Base-by-base conservation (phyloP, 1,284 basidiomycete species). In the Moesziomyces aphidis region DNA sequence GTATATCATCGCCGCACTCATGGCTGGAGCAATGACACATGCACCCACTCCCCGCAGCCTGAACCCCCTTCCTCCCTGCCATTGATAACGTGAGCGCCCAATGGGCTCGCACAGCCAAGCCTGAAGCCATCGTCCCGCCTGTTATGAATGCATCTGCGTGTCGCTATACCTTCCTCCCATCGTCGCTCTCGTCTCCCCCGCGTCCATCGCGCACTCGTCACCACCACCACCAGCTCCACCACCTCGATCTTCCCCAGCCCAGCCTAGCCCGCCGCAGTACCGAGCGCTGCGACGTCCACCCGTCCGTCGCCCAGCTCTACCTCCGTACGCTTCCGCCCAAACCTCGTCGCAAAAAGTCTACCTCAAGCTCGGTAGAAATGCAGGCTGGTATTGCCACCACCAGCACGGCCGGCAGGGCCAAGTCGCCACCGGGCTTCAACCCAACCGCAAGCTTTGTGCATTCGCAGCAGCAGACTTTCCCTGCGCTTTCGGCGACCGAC, bases 201-300 rank as follows among this genome's bases (percentile, higher is more conserved):
- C 39, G 15, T n/a, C 2, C 36, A 36, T 42, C 39, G 39, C 39
- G 39, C 15, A 42, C 39, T 15, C 39, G 39, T 42, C 39, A 42
- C 17, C n/a, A 45, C 28, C 42, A 44, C 24, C 31, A 45, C 17
- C 9, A 17, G 10, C 22, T 26, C 4, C 13, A 23, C 2, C 46
- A 34, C 15, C 53, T 23, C 50, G 36, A 31, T 43, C 11, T 43
- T 11, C 24, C 51, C 11, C 23, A n/a, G 2, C 22, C 36, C 26
- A 34, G 24, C 46, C 44, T 22, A 39, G 47, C 46, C 1, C 43
- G 23, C 24, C n/a, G 47, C 5, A 42, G 36, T 23, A 55, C n/a
- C 50, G 61, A 65, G 2, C 7, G 69, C 23, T 73, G 71, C 28
- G 59, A 69, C 61, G 59, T 74, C 2, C 72, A 74, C 36, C 72